Evolutionary conservation across 176 grass and related monocot genomes (phyloP).

Genomic region (Oryza meridionalis): DNA sequence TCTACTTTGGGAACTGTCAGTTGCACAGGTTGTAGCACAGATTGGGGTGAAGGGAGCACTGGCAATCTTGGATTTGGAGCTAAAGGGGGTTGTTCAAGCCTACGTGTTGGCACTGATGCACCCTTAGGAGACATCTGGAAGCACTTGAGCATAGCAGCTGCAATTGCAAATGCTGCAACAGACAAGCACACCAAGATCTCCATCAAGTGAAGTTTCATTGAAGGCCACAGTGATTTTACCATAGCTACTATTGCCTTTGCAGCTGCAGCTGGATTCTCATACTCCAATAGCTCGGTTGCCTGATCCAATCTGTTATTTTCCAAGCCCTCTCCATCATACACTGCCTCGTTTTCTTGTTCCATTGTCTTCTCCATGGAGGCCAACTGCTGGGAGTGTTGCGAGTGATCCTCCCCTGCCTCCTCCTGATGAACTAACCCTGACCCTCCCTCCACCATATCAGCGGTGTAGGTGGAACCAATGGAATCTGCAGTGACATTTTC

Average conservation of each 20-base stretch:
- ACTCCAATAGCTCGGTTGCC: constrained; percentile 5
- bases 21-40: not conserved
- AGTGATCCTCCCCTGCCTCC: not conserved
- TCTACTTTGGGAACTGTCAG: constrained; percentile 1
- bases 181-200: constrained; percentile 38
- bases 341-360: not conserved
- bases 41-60: not conserved
- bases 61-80: constrained; percentile 6
- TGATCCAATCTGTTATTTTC: constrained; percentile 10
- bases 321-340: not conserved
- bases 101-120: not conserved
- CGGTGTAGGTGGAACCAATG: not conserved
- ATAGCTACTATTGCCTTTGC: constrained; percentile 8
- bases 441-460: constrained; percentile 12
- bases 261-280: constrained; percentile 42
- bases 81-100: constrained; percentile 21
- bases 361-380: not conserved
- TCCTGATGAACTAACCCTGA: constrained; percentile 12
- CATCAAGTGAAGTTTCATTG: constrained; percentile 32
- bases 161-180: constrained; percentile 26
- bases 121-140: constrained; percentile 24
- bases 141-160: constrained; percentile 35
- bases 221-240: constrained; percentile 22
- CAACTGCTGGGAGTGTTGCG: not conserved
- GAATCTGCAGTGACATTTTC: not conserved